A percentile compares a stretch with the other conserved stretches of the same genome.
phyloP scores from a whole-genome alignment of 441 rosid species.

The Erodium moschatum region DNA sequence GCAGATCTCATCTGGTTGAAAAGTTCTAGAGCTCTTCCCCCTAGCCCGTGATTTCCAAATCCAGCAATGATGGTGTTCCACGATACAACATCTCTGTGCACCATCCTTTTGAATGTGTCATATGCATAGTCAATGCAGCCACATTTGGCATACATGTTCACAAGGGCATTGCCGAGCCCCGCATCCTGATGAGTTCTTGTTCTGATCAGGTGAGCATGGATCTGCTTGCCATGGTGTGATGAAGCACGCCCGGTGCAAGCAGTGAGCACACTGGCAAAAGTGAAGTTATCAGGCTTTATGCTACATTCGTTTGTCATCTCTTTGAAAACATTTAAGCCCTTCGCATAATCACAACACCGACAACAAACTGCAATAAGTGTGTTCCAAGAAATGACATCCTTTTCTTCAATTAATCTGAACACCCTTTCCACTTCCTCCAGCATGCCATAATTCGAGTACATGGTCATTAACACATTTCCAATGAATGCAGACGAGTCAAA shows the following conservation, averaged over 20 bases:
- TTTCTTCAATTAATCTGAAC: constrained; percentile 32
- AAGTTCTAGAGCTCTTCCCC: constrained; percentile 35
- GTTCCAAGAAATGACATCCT: constrained; percentile 54
- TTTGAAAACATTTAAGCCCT: constrained; percentile 33
- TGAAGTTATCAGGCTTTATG: constrained; percentile 39
- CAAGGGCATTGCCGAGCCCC: constrained; percentile 45
- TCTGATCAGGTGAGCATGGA: constrained; percentile 43
- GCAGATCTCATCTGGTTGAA: constrained; percentile 37
- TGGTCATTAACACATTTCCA: constrained; percentile 44
- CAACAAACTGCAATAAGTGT: constrained; percentile 38
- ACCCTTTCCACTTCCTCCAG: constrained; percentile 38
- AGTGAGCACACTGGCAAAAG: constrained; percentile 38
- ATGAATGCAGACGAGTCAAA: constrained; percentile 36
- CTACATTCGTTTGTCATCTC: constrained; percentile 29
- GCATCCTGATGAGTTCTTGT: constrained; percentile 32
- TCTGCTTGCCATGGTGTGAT: constrained; percentile 40
- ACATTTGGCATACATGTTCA: constrained; percentile 69
- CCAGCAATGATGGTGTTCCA: constrained; percentile 64
- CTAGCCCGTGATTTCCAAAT: constrained; percentile 50
- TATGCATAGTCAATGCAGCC: constrained; percentile 41
- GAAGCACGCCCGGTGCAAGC: constrained; percentile 51
- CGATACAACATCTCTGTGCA: constrained; percentile 38
- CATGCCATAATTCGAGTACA: constrained; percentile 39
- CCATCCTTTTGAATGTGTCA: constrained; percentile 34
- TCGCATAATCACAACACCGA: constrained; percentile 34